Evolutionary conservation across 2,329 filamentous ascomycete genomes (phyloP), one percentile per base, ranked within the genome.

Genomic region (Alternaria novae-zelandiae): DNA sequence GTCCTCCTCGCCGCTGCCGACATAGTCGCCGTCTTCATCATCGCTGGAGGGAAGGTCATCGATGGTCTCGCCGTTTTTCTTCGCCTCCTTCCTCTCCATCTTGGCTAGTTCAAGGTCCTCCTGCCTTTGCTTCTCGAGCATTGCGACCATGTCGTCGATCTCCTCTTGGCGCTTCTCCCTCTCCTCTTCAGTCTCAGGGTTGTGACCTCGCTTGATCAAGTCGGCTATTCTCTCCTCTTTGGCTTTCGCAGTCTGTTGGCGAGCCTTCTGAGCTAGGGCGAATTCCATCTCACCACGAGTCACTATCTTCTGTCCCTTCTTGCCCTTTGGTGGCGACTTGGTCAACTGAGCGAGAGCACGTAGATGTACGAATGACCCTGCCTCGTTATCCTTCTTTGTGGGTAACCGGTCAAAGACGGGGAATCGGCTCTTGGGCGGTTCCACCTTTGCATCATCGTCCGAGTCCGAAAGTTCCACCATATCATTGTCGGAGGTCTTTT

Each of bases 171-270:
- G 91, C 32, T 88, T 88, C 74, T 94, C 91, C 20, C 92, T 89
- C 78, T 99, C 94, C 79, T 97, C 95, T 3, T 90, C 88, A 0
- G 92, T 97, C 78, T 94, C 91, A 17, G 98, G 85, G 23, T 91
- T 83, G 25, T 97, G 86, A 8, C 96, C 96, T 79, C 91, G 93
- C 11, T 91, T 90, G 73, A 88, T 89, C 44, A 99, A 86, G 70
- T 90, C 86, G 59, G 93, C 89, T 20, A 98, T 86, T 59, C 90
- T 90, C 69, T 92, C 90, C 63, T 92, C 88, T 57, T 93, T 89
- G 77, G 96, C 93, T 45, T 87, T 81, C 64, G 89, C 89, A 47
- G 94, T 94, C 79, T 99, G 96, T 64, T 91, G 86, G 47, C 92
- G 89, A 6, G 93, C 94, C 64, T 90, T 89, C 68, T 88, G 87